phyloP scores from a whole-genome alignment of 306 rosid species.

The Datisca glomerata region DNA sequence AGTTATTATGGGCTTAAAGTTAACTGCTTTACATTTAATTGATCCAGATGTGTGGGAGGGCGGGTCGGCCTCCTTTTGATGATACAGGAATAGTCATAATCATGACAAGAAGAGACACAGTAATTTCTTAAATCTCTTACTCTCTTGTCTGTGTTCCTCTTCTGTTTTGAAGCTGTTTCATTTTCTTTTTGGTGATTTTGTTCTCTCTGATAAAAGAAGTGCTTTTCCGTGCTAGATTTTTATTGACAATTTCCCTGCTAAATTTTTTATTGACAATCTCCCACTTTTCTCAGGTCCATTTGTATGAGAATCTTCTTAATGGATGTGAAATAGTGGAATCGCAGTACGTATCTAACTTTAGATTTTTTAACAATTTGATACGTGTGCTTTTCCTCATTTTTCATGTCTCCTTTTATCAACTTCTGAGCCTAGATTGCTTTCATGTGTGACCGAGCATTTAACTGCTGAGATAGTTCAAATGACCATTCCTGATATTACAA shows the following conservation, averaged over 20 bases:
- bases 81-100: conserved; percentile 94
- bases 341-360: conserved; percentile 44
- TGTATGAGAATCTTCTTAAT: conserved; percentile 83
- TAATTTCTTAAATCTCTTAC: conserved; percentile 17
- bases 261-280: conserved; percentile 3
- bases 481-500: conserved; percentile 75
- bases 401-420: conserved; percentile 13
- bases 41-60: conserved; percentile 90
- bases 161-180: conserved; percentile 4
- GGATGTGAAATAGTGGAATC: conserved; percentile 98
- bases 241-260: conserved; percentile 6
- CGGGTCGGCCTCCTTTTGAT: conserved; percentile 98
- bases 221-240: conserved; percentile 6
- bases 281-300: conserved; percentile 69
- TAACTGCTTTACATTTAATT: conserved; percentile 5
- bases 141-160: conserved; percentile 4
- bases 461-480: conserved; percentile 93
- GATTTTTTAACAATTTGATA: conserved; percentile 10
- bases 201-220: background rate
- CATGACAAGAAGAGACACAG: conserved; percentile 98
- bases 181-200: background rate
- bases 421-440: conserved; percentile 47
- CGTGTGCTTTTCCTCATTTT: too few species aligned
- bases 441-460: conserved; percentile 91
- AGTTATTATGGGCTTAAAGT: background rate